Evolutionary conservation across 257 asterid genomes (phyloP), one percentile per base, ranked within the genome.

Genomic region (Dorcoceras hygrometricum): DNA sequence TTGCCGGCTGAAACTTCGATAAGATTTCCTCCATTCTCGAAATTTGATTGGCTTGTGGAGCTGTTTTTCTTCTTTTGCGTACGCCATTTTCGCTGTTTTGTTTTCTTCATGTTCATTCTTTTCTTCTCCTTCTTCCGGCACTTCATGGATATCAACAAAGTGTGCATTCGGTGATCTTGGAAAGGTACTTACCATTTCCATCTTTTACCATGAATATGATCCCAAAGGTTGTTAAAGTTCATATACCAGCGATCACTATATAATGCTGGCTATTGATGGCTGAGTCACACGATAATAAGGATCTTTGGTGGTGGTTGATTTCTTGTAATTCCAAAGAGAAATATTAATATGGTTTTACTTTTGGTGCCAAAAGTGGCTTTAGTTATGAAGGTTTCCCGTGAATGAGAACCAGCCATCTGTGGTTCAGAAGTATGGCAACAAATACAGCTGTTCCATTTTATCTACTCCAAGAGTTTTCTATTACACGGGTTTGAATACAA

Each of bases 121-220:
- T 22, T 82, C 89, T 24, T 81, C 86, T 9, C 80, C 87, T 28
- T 79, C 89, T 60, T 83, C 89, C 0, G 62, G 84, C n/a, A 71
- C 86, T 75, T 88, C 96, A 20, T 79, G 93, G 66, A 91, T 89
- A 46, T 91, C 95, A 16, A 91, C 84, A 1, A 84, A 81, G 59
- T 83, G 90, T 4, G 80, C 67, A 39, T 69, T 80, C 20, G 71
- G 70, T 61, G 84, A 53, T 69, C 70, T 78, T 61, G 86, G 83
- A 62, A 84, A 25, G 39, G 48, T 60, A 73, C 81, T 71, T 76
- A 71, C 71, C 77, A 64, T 74, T 55, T 87, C 84, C 90, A 82
- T 87, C 23, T 23, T n/a, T n/a, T 19, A 8, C 12, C 12, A 32
- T 56, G 22, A n/a, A 20, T 23, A 39, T 18, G 14, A 11, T 23